Percentiles rank a stretch among this genome's conserved stretches.
These are phyloP conservation scores for Cupressus sempervirens DNA, from an alignment of 75 land plant genomes.

Conservation along the genomic window DNA sequence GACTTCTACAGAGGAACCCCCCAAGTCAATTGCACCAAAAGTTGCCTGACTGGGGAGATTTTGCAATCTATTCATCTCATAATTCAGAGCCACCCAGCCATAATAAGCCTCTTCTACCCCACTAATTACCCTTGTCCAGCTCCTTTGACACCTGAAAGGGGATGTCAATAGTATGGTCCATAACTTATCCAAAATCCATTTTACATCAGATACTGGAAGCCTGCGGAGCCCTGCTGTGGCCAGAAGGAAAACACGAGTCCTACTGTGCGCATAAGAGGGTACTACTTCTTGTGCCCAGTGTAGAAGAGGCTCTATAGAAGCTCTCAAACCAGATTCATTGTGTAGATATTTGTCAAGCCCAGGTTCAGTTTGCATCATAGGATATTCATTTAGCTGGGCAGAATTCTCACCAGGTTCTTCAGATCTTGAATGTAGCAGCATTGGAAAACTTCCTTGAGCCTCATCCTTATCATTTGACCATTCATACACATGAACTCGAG, in stretches of 20 bases:
- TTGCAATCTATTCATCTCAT: slow-evolving; percentile 48
- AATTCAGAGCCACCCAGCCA: slow-evolving; percentile 84
- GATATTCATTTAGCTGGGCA: slow-evolving; percentile 25
- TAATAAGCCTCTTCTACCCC: slow-evolving; percentile 83
- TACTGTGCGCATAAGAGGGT: slow-evolving; percentile 35
- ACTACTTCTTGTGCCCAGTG: slow-evolving; percentile 57
- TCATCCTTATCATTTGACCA: slow-evolving; percentile 21
- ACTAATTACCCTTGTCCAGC: slow-evolving; percentile 59
- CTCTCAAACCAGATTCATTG: slow-evolving; percentile 44
- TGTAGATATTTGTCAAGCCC: slow-evolving; percentile 62
- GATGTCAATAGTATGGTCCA: slow-evolving; percentile 39
- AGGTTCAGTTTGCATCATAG: slow-evolving; percentile 69
- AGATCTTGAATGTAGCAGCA: slow-evolving; percentile 26
- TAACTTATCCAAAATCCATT: slow-evolving; percentile 47
- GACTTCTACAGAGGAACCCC: slow-evolving; percentile 78
- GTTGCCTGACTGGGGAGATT: slow-evolving; percentile 25
- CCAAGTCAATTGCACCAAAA: slow-evolving; percentile 70
- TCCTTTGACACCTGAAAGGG: slow-evolving; percentile 37
- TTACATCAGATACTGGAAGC: slow-evolving; percentile 35
- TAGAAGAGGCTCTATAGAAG: slow-evolving; percentile 64
- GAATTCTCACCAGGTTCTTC: not conserved
- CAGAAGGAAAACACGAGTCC: slow-evolving; percentile 51
- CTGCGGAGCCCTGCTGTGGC: slow-evolving; percentile 72
- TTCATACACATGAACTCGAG: slow-evolving; percentile 53
- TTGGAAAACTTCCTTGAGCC: slow-evolving; percentile 24